Conservation (phyloP, 345 rosid genomes). For the Mangifera indica region DNA sequence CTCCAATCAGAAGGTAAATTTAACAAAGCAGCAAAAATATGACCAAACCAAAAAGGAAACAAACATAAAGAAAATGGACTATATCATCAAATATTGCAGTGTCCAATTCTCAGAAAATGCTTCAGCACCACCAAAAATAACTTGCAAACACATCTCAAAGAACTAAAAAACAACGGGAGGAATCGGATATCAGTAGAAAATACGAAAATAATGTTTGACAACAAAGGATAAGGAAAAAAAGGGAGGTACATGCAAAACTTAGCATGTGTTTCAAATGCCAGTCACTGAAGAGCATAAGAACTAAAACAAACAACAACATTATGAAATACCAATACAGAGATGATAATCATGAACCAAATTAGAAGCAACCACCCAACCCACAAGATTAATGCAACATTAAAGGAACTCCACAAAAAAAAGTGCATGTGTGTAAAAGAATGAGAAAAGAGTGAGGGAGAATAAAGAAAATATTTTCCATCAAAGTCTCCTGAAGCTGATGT, state of each 20-base stretch:
- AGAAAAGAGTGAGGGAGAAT: not conserved
- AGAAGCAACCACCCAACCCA: not conserved
- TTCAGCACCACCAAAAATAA: not conserved
- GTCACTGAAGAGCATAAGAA: not conserved
- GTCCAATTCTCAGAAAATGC: not conserved
- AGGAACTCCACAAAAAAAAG: not conserved
- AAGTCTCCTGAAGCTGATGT: no score
- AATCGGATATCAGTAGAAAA: not conserved
- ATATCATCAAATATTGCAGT: not conserved
- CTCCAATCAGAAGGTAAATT: constrained; percentile 41
- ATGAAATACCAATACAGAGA: not conserved
- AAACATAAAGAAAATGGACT: not conserved
- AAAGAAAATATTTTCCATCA: not conserved
- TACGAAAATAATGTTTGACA: not conserved
- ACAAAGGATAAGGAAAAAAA: not conserved
- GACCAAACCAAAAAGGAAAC: not conserved
- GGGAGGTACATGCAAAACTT: no score
- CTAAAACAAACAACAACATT: no score
- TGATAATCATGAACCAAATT: not conserved
- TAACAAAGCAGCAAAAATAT: not conserved
- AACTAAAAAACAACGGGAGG: not conserved
- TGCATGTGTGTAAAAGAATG: not conserved
- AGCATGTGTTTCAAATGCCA: not conserved
- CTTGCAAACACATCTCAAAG: not conserved
- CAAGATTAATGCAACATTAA: not conserved